Base-by-base conservation (phyloP, 75 land plant genomes). In the Pseudotsuga menziesii region DNA sequence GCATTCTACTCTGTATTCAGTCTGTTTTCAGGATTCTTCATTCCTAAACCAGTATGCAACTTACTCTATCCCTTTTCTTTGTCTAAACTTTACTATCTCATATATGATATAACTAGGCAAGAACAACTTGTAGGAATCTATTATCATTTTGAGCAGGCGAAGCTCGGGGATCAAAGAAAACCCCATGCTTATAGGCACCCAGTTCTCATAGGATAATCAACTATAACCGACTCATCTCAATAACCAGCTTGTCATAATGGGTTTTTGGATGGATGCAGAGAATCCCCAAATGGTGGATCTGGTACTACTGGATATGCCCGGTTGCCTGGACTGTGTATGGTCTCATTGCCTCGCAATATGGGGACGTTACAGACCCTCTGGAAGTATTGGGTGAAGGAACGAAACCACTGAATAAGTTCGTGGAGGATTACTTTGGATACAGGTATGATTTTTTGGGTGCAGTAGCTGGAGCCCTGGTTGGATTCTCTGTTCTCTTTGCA, bases 221-320 rank as follows among this genome's bases (percentile, higher is more conserved):
- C 6, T 44, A 44, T 6, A 5, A 44, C 6, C 5, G 48, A 6
- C 5, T 6, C 48, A 44, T 5, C 48, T 44, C 8, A 44, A 6
- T 44, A 44, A 44, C 5, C 48, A 44, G 6, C 48, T 5, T 44
- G 48, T 5, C 58, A 2, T 66, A 36, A 66, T 66, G 39, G 71
- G n/a, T 16, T 35, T 36, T 20, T 5, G 19, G 20, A 26, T 36
- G n/a, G 15, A 81, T 90, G 79, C 97, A 93, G 97, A 87, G 48
- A 66, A 93, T 96, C 57, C 98, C 96, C 11, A 84, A 82, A 74
- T 96, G 97, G 98, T 93, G 98, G 97, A 72, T 92, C 4, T 96
- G 95, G 98, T 96, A 91, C 74, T 93, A 93, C 80, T 96, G 94
- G 96, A 83, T 85, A 6, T 91, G 97, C 82, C 96, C 98, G 4